Evolutionary conservation across 257 asterid species (phyloP).

Genomic region (Solanum megistacrolobum): DNA sequence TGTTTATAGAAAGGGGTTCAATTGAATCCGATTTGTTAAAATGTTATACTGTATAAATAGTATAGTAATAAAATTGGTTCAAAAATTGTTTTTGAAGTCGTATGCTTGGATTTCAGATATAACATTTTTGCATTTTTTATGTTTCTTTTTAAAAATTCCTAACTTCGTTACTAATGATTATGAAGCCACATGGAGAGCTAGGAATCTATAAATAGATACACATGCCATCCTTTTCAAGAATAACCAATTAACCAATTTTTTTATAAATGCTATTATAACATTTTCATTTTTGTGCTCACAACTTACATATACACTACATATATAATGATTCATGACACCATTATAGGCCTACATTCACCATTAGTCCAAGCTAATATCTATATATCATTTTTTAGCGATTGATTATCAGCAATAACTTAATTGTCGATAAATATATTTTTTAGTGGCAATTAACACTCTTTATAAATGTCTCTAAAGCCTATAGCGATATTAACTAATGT

Average conservation of each 20-base stretch:
- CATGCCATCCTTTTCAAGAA: slow-evolving; percentile 11
- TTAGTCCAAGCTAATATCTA: not conserved
- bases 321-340: not conserved
- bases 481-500: no score
- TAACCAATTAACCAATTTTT: not conserved
- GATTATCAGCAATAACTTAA: no score
- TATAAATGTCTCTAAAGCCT: not conserved
- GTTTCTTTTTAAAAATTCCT: not conserved
- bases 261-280: not conserved
- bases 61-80: not conserved
- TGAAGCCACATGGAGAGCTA: not conserved
- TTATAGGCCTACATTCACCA: not conserved
- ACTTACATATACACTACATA: not conserved
- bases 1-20: not conserved
- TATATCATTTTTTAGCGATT: no score
- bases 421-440: no score
- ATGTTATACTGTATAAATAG: not conserved
- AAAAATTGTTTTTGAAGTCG: not conserved
- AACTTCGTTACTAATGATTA: no score
- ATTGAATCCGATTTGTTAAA: not conserved
- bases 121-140: no score
- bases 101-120: no score
- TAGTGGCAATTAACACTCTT: not conserved
- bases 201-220: not conserved
- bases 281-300: not conserved